Percentiles rank a stretch among this genome's conserved stretches.
These are phyloP conservation scores for Microbotryum lychnidis-dioicae DNA, from an alignment of 1,284 basidiomycete species.

Conservation along the genomic window DNA sequence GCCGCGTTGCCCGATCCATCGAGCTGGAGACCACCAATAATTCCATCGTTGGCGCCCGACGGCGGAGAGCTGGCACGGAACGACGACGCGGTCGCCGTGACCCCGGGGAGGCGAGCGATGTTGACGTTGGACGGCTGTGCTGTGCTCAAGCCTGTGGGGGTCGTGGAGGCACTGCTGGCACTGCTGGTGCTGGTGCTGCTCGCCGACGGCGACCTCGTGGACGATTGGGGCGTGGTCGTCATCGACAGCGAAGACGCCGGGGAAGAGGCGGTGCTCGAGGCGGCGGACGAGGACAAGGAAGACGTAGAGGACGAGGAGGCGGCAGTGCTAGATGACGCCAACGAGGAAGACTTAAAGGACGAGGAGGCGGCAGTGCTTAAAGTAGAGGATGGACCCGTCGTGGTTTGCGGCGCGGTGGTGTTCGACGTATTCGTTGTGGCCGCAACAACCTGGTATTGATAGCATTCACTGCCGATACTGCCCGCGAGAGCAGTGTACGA, in stretches of 20 bases:
- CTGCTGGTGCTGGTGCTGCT: background rate
- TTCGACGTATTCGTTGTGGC: too few species aligned
- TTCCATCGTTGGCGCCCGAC: constrained; percentile 21
- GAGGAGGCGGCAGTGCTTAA: too few species aligned
- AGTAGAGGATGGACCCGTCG: too few species aligned
- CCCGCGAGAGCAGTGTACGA: too few species aligned
- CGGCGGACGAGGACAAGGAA: background rate
- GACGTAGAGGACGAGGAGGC: background rate
- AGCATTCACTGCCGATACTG: too few species aligned
- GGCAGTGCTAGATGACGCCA: too few species aligned
- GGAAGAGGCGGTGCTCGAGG: background rate
- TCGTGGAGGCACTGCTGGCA: background rate
- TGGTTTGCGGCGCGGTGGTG: too few species aligned
- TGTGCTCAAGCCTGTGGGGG: constrained; percentile 4
- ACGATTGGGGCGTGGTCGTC: background rate
- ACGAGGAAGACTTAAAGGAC: background rate
- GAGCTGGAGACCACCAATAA: constrained; percentile 9
- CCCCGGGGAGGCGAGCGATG: constrained; percentile 19
- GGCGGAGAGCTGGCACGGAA: constrained; percentile 8
- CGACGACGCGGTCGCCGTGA: constrained; percentile 12
- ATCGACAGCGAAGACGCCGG: background rate
- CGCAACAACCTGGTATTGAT: too few species aligned
- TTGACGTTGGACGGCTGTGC: constrained; percentile 13
- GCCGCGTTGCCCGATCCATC: constrained; percentile 12
- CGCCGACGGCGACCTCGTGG: background rate